Percentiles rank a stretch among this genome's conserved stretches.
Evolutionary conservation across 129 eudicot species (phyloP).

Genomic region (Logfia minima): DNA sequence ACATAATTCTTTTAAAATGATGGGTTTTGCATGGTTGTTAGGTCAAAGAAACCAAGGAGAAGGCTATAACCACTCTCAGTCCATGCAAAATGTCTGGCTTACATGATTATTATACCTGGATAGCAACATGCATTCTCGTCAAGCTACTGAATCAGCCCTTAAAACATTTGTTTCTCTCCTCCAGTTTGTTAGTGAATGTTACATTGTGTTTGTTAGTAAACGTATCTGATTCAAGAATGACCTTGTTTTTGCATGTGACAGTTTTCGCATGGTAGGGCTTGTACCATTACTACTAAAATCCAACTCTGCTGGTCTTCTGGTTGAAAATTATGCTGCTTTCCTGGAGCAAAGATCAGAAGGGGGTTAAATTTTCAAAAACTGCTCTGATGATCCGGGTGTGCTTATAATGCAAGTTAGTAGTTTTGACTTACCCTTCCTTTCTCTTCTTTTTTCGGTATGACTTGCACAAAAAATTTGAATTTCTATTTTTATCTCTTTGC

Average conservation of each 20-base stretch:
- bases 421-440: background rate
- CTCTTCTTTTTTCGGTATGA: background rate
- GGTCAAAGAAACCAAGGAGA: too few species aligned
- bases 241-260: conserved; percentile 33
- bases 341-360: conserved; percentile 86
- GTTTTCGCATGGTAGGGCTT: conserved; percentile 65
- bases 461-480: background rate
- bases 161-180: too few species aligned
- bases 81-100: too few species aligned
- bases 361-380: conserved; percentile 62
- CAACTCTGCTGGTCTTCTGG: conserved; percentile 55
- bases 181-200: too few species aligned
- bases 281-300: conserved; percentile 66
- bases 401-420: conserved; percentile 84
- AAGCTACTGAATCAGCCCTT: too few species aligned
- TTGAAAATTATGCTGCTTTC: conserved; percentile 96
- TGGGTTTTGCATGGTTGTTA: too few species aligned
- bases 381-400: conserved; percentile 79
- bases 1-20: too few species aligned
- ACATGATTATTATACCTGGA: too few species aligned
- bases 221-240: background rate
- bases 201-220: background rate
- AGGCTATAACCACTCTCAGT: too few species aligned
- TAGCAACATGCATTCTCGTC: too few species aligned
- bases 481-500: conserved; percentile 14